Conservation (phyloP, 345 rosid genomes). For the Microcos paniculata region DNA sequence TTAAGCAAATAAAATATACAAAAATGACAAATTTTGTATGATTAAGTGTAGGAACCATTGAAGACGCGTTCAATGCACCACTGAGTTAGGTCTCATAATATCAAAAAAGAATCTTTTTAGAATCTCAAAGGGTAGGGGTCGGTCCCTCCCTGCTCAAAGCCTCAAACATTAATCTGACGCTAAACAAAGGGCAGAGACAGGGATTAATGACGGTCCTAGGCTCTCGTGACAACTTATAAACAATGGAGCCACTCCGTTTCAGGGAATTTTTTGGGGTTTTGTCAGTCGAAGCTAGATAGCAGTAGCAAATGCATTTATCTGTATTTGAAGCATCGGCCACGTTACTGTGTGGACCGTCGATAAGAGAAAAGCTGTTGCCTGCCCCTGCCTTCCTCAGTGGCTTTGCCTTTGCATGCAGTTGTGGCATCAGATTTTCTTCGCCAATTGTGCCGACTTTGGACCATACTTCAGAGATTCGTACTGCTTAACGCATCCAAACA, state of each 20-base stretch:
- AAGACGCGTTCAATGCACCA: neutral
- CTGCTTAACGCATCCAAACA: constrained; percentile 4
- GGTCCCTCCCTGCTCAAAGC: neutral
- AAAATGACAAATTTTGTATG: neutral
- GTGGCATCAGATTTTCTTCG: constrained; percentile 3
- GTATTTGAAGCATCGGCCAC: neutral
- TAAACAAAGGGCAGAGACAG: neutral
- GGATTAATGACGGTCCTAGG: neutral
- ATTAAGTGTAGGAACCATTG: neutral
- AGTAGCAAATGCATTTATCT: neutral
- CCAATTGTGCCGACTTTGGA: constrained; percentile 11
- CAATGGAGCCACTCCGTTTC: neutral
- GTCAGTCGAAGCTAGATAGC: neutral
- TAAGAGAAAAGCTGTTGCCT: neutral
- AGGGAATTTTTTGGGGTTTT: neutral
- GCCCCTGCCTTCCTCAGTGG: neutral
- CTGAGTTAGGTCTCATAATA: neutral
- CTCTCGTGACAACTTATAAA: neutral
- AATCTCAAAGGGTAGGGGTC: neutral
- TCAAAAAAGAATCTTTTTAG: neutral
- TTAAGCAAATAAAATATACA: too few relatives aligned
- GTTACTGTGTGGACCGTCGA: neutral
- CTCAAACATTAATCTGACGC: neutral
- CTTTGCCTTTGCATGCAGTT: neutral
- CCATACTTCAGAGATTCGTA: neutral